A percentile compares a stretch with the other conserved stretches of the same genome.
Evolutionary conservation across 2,329 filamentous ascomycete genomes (phyloP).

Genomic region (Neonectria magnoliae): DNA sequence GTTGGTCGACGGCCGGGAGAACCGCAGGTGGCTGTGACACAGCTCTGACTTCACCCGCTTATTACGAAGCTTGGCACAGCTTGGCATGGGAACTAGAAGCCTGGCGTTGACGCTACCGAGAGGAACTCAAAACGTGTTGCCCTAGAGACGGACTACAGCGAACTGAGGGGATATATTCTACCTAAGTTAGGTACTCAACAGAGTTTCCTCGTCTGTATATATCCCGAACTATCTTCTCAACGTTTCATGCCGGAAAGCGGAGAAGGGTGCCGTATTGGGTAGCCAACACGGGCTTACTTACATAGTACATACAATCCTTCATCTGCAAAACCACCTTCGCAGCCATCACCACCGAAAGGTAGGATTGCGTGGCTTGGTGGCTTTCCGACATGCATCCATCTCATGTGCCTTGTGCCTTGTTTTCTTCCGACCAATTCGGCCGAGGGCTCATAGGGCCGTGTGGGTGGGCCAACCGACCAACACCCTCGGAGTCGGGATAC

Average conservation of each 20-base stretch:
- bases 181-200: not conserved
- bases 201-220: not conserved
- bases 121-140: not conserved
- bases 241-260: not conserved
- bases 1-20: not conserved
- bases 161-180: no score
- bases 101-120: not conserved
- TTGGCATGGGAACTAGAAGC: not conserved
- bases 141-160: not conserved
- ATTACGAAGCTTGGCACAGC: slow-evolving; percentile 20
- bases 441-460: not conserved
- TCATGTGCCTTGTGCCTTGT: not conserved
- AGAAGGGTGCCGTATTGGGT: not conserved
- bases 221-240: not conserved
- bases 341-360: not conserved
- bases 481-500: not conserved
- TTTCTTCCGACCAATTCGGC: not conserved
- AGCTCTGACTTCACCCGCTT: slow-evolving; percentile 1
- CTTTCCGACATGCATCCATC: slow-evolving; percentile 3
- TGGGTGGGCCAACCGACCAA: not conserved
- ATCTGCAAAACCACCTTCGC: not conserved
- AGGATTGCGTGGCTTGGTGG: slow-evolving; percentile 9
- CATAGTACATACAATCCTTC: not conserved
- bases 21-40: slow-evolving; percentile 9
- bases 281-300: not conserved